Evolutionary conservation across 768 basidiomycete species (phyloP).

Genomic region (Boletus fagicola): DNA sequence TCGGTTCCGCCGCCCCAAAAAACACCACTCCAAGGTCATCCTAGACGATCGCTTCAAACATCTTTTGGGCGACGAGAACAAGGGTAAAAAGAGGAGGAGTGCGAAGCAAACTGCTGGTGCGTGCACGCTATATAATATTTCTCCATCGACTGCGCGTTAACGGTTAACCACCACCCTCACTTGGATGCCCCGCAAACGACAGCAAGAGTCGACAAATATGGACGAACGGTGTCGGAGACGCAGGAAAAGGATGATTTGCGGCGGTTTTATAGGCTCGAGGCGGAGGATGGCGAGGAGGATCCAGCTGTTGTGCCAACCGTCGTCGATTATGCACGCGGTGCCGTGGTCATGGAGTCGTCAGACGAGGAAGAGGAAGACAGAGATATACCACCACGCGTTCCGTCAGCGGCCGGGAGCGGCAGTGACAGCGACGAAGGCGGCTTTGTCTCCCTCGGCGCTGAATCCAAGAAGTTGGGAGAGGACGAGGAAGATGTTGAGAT

Average conservation of each 20-base stretch:
- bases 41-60: slow-evolving; percentile 91
- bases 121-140: neutral
- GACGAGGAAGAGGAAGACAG: slow-evolving; percentile 58
- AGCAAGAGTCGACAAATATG: slow-evolving; percentile 87
- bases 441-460: slow-evolving; percentile 50
- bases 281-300: slow-evolving; percentile 30
- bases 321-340: slow-evolving; percentile 89
- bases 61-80: slow-evolving; percentile 56
- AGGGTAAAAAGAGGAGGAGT: slow-evolving; percentile 38
- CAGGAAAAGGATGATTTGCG: slow-evolving; percentile 75
- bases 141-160: neutral
- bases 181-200: neutral
- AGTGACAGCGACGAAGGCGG: slow-evolving; percentile 48
- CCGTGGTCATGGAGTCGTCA: slow-evolving; percentile 83
- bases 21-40: slow-evolving; percentile 75
- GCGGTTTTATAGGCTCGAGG: slow-evolving; percentile 75
- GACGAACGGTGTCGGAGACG: slow-evolving; percentile 62
- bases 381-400: neutral
- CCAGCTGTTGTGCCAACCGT: slow-evolving; percentile 23
- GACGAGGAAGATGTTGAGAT: slow-evolving; percentile 54
- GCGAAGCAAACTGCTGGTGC: slow-evolving; percentile 26
- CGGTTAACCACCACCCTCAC: neutral
- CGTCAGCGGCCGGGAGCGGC: slow-evolving; percentile 40
- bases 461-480: slow-evolving; percentile 23
- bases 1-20: slow-evolving; percentile 84